Evolutionary conservation across 2,329 filamentous ascomycete species (phyloP), one percentile per base, ranked within the genome.

Genomic region (Penicillium sp.): DNA sequence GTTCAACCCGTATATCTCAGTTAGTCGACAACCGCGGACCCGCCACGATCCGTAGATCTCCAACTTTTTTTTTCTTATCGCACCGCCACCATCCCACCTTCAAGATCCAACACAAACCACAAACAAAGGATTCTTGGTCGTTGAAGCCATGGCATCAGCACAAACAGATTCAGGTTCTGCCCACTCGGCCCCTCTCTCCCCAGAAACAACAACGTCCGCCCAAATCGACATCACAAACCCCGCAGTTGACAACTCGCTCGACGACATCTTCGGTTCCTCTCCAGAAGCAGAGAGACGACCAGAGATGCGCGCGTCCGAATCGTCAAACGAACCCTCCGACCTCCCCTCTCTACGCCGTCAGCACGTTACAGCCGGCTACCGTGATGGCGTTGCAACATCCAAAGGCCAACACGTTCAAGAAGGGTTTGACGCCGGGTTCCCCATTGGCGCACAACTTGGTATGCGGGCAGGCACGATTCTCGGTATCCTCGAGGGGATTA

Each of bases 401-500:
- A 97, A 97, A 70, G 82, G 83, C 24, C 75, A 80, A 44, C 87
- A 85, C 64, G 84, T 96, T 24, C 94, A 99, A 73, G 79, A 80
- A 13, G 93, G 93, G 0, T 97, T 99, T 67, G 94, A 99, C 69
- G 89, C 93, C 59, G 93, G 93, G 0, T 97, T 91, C 69, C 80
- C 85, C 13, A 79, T 97, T 0, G 94, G 94, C 12, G 92, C 90
- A 0, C 85, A 87, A 47, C 76, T 97, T 28, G 94, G 93, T 0
- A 70, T 88, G 58, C 80, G 81, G 26, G 87, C 85, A 0, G 94
- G 94, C 0, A 85, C 84, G 59, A 74, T 95, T 12, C 70, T 95
- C 3, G 94, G 94, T 0, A 75, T 89, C 4, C 67, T 96, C 6
- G 89, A 95, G 65, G 90, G 88, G 0, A 73, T 96, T 18, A 71